Evolutionary conservation across 768 basidiomycete genomes (phyloP).

Genomic region (Lentinus tigrinus): DNA sequence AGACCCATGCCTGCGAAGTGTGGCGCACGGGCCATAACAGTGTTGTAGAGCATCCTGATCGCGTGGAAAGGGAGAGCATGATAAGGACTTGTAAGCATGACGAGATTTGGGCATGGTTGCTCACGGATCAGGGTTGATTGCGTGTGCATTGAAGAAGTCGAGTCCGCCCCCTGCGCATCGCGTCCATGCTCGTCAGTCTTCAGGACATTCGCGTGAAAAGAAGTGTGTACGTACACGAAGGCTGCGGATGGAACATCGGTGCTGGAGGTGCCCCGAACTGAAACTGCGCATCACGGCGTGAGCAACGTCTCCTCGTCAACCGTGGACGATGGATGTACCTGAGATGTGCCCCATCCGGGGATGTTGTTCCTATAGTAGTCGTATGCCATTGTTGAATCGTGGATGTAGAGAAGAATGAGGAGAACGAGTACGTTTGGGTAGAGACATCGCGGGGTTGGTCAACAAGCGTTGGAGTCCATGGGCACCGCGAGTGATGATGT

Average conservation of each 20-base stretch:
- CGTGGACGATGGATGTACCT: conserved; percentile 23
- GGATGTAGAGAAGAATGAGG: background rate
- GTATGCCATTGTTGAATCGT: conserved; percentile 13
- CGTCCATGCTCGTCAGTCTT: background rate
- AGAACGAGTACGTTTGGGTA: too few species aligned
- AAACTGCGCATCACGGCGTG: conserved; percentile 19
- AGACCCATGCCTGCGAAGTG: conserved; percentile 36
- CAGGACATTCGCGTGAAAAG: conserved; percentile 27
- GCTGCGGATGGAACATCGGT: conserved; percentile 41
- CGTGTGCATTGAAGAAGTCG: conserved; percentile 65
- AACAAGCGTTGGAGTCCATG: too few species aligned
- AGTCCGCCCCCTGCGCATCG: conserved; percentile 51
- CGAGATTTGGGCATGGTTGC: conserved; percentile 16
- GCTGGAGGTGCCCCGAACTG: conserved; percentile 34
- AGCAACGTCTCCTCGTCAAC: background rate
- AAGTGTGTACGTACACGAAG: conserved; percentile 46
- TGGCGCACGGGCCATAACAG: conserved; percentile 31
- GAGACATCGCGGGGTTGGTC: too few species aligned
- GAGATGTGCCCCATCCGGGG: conserved; percentile 52
- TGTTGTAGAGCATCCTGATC: conserved; percentile 35
- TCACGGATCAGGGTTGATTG: conserved; percentile 55
- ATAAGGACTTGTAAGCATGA: background rate
- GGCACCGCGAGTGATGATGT: too few species aligned
- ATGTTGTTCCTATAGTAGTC: conserved; percentile 22
- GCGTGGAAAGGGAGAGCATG: conserved; percentile 12